Conservation (phyloP, 176 grass and related monocot genomes). For the Rhynchospora tenuis region DNA sequence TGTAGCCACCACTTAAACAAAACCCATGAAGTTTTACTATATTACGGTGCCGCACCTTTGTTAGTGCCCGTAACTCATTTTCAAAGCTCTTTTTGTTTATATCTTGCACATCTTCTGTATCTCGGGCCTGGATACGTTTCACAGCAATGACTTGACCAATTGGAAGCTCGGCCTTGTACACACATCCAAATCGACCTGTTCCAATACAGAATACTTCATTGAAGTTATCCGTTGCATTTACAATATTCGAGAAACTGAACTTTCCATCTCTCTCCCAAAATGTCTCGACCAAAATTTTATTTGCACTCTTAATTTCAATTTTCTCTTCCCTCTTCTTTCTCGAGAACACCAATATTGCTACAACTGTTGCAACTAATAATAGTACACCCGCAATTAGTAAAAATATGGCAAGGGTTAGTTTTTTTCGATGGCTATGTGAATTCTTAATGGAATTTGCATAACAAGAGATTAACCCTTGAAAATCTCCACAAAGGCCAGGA, state of each 20-base stretch:
- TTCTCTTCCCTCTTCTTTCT: constrained; percentile 26
- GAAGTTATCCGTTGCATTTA: constrained; percentile 75
- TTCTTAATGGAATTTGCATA: neutral
- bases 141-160: constrained; percentile 42
- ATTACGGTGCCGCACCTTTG: constrained; percentile 58
- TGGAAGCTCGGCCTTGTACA: constrained; percentile 56
- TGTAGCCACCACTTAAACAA: constrained; percentile 35
- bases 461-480: constrained; percentile 37
- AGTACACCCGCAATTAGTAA: constrained; percentile 8
- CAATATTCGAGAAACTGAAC: constrained; percentile 65
- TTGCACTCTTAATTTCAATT: constrained; percentile 31
- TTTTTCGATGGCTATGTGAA: constrained; percentile 29
- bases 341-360: neutral
- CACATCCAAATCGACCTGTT: constrained; percentile 64
- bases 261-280: constrained; percentile 66
- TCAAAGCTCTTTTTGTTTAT: constrained; percentile 53
- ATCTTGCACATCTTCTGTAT: constrained; percentile 27
- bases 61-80: constrained; percentile 63
- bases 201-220: constrained; percentile 69
- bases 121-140: constrained; percentile 51
- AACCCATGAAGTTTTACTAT: constrained; percentile 75
- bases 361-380: constrained; percentile 18
- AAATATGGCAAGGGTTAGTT: constrained; percentile 34
- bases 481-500: constrained; percentile 54
- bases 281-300: constrained; percentile 34